Base-by-base conservation (phyloP, 2,329 filamentous ascomycete species). In the Ceratocystis albifundus region DNA sequence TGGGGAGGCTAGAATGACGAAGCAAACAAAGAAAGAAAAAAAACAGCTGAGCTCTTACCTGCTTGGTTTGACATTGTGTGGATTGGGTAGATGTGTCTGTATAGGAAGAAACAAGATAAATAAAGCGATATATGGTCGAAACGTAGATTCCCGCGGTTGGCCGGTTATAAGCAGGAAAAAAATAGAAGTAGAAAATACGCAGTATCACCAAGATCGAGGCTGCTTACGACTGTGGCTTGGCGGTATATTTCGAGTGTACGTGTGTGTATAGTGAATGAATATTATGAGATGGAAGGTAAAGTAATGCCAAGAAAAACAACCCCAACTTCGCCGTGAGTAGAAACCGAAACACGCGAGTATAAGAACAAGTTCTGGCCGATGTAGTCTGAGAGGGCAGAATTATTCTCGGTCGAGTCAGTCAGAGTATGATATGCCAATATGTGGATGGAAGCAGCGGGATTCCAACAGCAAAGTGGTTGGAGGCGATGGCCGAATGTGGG, bases 41-140 rank as follows among this genome's bases (percentile, higher is more conserved):
- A 25, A 1, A 2, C 17, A 4, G 2, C 30, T 30, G 17, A 61
- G 20, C 28, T 67, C 66, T 68, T 68, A 68, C 66, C 66, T 65
- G 63, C 63, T 68, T 68, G 66, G 48, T 59, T 62, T 10, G 66
- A 68, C 66, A 68, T 67, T 61, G 22, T 68, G 46, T 63, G 28
- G 10, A 36, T 15, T 36, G 22, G 20, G 44, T 44, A 41, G n/a
- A 46, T 65, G 12, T 46, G 63, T 44, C 28, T 50, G 41, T 30
- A 65, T 65, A 30, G 36, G 4, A 63, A 12, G 36, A 41, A 15
- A 10, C 36, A 3, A 0, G 15, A 15, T 41, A 44, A 63, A 63
- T 28, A 10, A n/a, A 12, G 22, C 17, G 20, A 28, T 20, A 46
- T 0, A 48, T 44, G 20, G 15, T 63, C 41, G 44, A 53, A 20